Evolutionary conservation across 306 rosid genomes (phyloP).

Genomic region (Biancaea sappan): DNA sequence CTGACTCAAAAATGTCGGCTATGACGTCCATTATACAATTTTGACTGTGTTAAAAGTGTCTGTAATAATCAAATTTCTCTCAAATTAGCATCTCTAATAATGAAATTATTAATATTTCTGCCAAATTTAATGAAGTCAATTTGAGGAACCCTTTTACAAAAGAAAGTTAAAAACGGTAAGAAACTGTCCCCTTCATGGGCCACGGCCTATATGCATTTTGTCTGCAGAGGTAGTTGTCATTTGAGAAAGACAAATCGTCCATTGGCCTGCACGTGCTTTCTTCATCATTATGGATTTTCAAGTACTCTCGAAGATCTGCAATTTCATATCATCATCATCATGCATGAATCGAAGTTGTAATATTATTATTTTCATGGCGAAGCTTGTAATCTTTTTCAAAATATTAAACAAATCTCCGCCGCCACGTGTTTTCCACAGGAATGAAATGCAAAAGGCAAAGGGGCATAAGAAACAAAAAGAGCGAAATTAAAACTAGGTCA

Average conservation of each 20-base stretch:
- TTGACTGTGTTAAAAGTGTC: too few species aligned
- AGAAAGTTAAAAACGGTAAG: background rate
- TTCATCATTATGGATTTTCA: background rate
- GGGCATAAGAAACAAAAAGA: background rate
- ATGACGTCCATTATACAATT: background rate
- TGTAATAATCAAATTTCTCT: too few species aligned
- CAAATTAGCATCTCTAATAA: too few species aligned
- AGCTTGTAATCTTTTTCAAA: too few species aligned
- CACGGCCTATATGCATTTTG: background rate
- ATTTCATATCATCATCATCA: background rate
- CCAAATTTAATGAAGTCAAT: too few species aligned
- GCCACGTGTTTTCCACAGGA: background rate
- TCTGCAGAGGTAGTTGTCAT: background rate
- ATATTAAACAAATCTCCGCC: too few species aligned
- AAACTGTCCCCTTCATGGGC: background rate
- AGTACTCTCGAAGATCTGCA: background rate
- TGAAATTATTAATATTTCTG: too few species aligned
- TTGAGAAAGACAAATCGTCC: background rate
- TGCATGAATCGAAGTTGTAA: background rate
- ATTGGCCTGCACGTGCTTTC: background rate
- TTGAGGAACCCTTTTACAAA: background rate
- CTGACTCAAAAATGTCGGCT: background rate
- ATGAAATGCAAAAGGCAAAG: background rate
- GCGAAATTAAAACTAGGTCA: too few species aligned
- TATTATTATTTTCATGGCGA: too few species aligned